Base-by-base conservation (phyloP, 345 rosid genomes). In the Aegle marmelos region DNA sequence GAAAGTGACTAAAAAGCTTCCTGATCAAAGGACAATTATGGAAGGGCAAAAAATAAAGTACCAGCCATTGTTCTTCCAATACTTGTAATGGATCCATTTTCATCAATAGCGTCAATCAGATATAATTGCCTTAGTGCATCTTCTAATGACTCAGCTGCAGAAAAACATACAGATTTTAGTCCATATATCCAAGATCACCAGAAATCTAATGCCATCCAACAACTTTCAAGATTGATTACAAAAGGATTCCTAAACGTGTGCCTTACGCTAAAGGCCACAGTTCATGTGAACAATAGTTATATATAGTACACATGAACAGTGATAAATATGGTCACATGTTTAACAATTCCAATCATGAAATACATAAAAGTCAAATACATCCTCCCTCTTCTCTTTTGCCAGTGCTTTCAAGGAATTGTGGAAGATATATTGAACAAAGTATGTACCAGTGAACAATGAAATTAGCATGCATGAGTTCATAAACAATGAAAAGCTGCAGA, bases 101-200 rank as follows among this genome's bases (percentile, higher is more conserved):
- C 97, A 87, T 91, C 97, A 74, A 94, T 92, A 39, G 97, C 99
- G 82, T 96, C 99, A 77, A 94, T 91, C 72, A 96, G 89, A 89
- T 92, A 88, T 73, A 96, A 83, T 74, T 96, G 99, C 82, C 89
- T 96, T 81, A 96, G 63, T 70, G 97, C 99, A 90, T 96, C 98
- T 84, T 87, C 89, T 39, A 96, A 85, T 65, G 97, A 89, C 78
- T 90, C 98, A 66, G 84, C 98, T 96, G 92, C 80, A 90, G 60
- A 80, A 82, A 73, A 82, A 62, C 63, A 56, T 66, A 33, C 33
- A 79, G 56, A 76, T 76, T 74, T 70, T 70, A 79, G 57, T 65
- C 66, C 78, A 68, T 25, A 70, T 56, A 65, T 45, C 14, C 8
- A 70, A 17, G 54, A 27, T 59, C 61, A 70, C 14, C 21, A n/a